phyloP scores from a whole-genome alignment of 2,329 filamentous ascomycete genomes.

The Rutstroemia sp. region DNA sequence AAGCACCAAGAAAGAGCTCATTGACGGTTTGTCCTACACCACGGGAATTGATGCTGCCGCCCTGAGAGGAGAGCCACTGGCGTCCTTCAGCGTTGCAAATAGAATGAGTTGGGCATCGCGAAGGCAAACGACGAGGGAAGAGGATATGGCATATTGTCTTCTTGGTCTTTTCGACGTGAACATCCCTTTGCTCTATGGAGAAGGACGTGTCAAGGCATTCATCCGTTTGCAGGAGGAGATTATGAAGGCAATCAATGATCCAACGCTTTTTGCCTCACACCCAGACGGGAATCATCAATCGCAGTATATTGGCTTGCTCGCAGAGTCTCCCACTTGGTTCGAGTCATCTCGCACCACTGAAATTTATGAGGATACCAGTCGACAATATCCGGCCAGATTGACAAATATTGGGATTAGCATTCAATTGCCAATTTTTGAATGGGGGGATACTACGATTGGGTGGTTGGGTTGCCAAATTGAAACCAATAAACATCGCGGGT shows the following conservation, averaged over 20 bases:
- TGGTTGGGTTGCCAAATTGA: too few relatives aligned
- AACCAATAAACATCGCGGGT: too few relatives aligned
- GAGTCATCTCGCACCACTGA: too few relatives aligned
- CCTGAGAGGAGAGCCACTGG: not conserved
- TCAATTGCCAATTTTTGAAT: too few relatives aligned
- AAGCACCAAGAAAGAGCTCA: not conserved
- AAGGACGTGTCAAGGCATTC: slow-evolving; percentile 28
- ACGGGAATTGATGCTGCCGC: not conserved
- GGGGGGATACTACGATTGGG: too few relatives aligned
- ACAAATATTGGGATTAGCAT: too few relatives aligned
- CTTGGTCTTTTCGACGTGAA: slow-evolving; percentile 32
- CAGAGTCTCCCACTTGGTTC: too few relatives aligned
- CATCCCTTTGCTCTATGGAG: slow-evolving; percentile 33
- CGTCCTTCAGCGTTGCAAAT: not conserved
- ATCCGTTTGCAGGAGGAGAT: slow-evolving; percentile 31
- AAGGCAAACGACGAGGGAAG: slow-evolving; percentile 25
- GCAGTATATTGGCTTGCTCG: too few relatives aligned
- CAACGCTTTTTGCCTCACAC: too few relatives aligned
- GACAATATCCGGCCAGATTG: too few relatives aligned
- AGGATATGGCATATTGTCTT: slow-evolving; percentile 30
- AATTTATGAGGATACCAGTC: too few relatives aligned
- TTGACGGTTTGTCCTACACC: not conserved
- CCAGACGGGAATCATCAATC: too few relatives aligned
- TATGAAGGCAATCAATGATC: slow-evolving; percentile 9
- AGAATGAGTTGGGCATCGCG: not conserved